phyloP scores from a whole-genome alignment of 768 basidiomycete genomes.

The Lentinus brumalis region DNA sequence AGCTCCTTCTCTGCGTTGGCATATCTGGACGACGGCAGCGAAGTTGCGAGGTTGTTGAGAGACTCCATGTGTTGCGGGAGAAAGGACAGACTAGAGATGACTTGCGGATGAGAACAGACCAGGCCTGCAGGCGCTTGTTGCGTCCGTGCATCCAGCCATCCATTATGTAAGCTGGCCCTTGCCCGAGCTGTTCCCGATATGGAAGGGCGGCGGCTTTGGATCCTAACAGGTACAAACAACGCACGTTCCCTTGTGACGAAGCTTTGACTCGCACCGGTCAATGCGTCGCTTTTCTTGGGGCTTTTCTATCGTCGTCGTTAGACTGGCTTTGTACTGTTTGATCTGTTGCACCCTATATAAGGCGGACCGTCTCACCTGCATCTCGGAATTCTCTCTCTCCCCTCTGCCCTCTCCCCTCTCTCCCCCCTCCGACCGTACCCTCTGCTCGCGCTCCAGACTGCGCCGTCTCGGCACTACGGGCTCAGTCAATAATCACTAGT shows the following conservation, averaged over 20 bases:
- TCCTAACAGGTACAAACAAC: slow-evolving; percentile 15
- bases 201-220: slow-evolving; percentile 14
- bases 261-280: too few relatives aligned
- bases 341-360: too few relatives aligned
- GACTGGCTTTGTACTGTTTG: too few relatives aligned
- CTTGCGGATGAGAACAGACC: not conserved
- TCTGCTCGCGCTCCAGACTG: too few relatives aligned
- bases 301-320: too few relatives aligned
- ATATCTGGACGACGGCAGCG: slow-evolving; percentile 65
- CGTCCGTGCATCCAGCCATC: not conserved
- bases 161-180: slow-evolving; percentile 10
- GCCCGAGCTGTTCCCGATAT: not conserved
- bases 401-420: too few relatives aligned
- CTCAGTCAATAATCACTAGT: too few relatives aligned
- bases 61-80: slow-evolving; percentile 26
- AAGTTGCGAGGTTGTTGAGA: slow-evolving; percentile 76
- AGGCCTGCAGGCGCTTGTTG: slow-evolving; percentile 3
- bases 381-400: too few relatives aligned
- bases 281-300: too few relatives aligned
- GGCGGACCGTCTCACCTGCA: too few relatives aligned
- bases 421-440: too few relatives aligned
- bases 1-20: slow-evolving; percentile 84
- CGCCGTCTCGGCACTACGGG: too few relatives aligned
- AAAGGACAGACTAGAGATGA: not conserved
- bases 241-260: not conserved